Evolutionary conservation across 2,329 filamentous ascomycete species (phyloP), one percentile per base, ranked within the genome.

Genomic region (Hypoxylon sp.): DNA sequence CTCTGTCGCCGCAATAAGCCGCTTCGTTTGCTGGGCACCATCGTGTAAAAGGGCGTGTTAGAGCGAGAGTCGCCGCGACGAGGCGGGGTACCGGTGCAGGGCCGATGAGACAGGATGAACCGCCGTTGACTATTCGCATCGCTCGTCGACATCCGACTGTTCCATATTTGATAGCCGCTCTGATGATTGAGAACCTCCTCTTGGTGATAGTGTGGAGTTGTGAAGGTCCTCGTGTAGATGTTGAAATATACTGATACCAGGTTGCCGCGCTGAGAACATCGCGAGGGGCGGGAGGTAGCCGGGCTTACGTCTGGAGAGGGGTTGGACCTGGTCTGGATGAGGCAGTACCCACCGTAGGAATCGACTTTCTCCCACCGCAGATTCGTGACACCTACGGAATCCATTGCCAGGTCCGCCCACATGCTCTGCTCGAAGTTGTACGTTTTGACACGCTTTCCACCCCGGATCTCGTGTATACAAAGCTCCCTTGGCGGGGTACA

Each of bases 291-390:
- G 4, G 37, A 15, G 11, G 38, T 31, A 8, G 20, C 31, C 15
- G 27, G 6, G 18, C 38, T 38, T 18, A 10, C 9, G 21, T 37
- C 17, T 23, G 49, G 18, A 18, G 47, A 42, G 9, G 55, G 56
- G 21, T 64, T 58, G 35, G 64, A 63, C 29, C 65, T 65, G 33
- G 66, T 57, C 21, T 69, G 63, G 27, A 69, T 62, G 10, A 73
- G 53, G 37, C 63, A 66, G 37, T 72, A 73, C 8, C 70, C 71
- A 21, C 71, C 71, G 33, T 65, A 67, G 15, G 62, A 66, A 40
- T 72, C 64, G 15, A 69, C 47, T 40, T 72, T 72, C 57, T 72
- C 68, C 69, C 69, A 72, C 7, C 61, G 66, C 2, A 73, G 49
- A 29, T 67, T 60, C 1, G 50, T 58, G 35, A 63, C 66, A 20